Evolutionary conservation across 805 yeast genomes (phyloP), one percentile per base, ranked within the genome.

Genomic region (Millerozyma miso): DNA sequence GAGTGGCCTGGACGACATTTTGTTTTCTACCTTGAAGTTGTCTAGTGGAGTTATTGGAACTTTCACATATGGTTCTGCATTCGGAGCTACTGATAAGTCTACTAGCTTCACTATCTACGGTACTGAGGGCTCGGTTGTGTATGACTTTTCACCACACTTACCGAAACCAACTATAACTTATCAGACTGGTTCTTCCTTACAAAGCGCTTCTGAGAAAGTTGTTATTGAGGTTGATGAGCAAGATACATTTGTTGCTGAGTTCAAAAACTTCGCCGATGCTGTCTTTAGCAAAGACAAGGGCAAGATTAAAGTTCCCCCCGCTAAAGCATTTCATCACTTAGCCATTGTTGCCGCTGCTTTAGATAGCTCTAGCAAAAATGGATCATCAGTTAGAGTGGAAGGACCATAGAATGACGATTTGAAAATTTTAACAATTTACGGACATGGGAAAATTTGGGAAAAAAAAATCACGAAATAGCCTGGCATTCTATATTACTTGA

Each of bases 291-390:
- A 79, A 49, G 88, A 86, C 60, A 85, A 85, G 65, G 55, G 69
- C 3, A 49, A 77, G 42, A 63, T 83, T 40, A 67, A 58, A 33
- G 77, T 78, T 34, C 73, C 81, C n/a, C 95, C 96, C 19, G 83
- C 78, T 49, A 76, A 71, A 48, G 88, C 95, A 4, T 90, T 85
- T 81, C 97, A 90, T 64, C 98, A 91, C 63, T 79, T 90, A 62
- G 96, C 97, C 4, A 77, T 88, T 52, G 80, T 91, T 44, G 96
- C 80, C 43, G 98, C 97, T 19, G 85, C 87, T 46, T 65, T 91
- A 31, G 83, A 84, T 50, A 83, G 93, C 45, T 78, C 88, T 32
- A 52, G 67, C 14, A 63, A 73, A 29, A 67, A 73, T 43, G 87
- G 86, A 54, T 60, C 64, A 40, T 60, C 73, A 37, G 77, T 79